These are phyloP conservation scores for Heliosperma pusillum DNA, from an alignment of 148 eudicot genomes.

Conservation along the genomic window DNA sequence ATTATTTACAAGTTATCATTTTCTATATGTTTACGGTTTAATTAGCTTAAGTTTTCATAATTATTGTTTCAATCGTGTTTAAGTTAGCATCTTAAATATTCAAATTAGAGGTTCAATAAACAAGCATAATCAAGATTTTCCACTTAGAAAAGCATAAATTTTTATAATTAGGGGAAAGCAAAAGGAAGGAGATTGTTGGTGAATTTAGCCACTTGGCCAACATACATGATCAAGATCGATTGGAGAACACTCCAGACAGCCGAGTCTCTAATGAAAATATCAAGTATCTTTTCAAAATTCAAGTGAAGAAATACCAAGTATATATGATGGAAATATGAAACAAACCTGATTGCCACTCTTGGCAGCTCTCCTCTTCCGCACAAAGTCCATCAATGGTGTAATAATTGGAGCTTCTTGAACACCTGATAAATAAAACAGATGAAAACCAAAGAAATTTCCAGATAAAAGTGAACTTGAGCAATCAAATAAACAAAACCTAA, in stretches of 20 bases:
- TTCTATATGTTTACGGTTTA: too few relatives aligned
- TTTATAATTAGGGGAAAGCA: background rate
- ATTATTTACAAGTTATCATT: too few relatives aligned
- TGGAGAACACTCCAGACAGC: background rate
- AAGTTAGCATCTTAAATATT: too few relatives aligned
- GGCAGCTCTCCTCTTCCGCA: slow-evolving; percentile 47
- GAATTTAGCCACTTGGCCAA: background rate
- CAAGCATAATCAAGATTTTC: background rate
- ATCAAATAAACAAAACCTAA: background rate
- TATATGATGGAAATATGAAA: background rate
- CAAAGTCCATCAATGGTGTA: slow-evolving; percentile 48
- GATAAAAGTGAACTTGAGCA: background rate
- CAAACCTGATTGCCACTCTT: slow-evolving; percentile 39
- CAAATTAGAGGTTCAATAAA: background rate
- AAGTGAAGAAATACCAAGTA: background rate
- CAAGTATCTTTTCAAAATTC: background rate
- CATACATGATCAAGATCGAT: background rate
- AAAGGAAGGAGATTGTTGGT: background rate
- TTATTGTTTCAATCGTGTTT: too few relatives aligned
- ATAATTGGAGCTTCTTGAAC: slow-evolving; percentile 36
- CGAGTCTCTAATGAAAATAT: background rate
- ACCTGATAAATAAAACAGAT: slow-evolving; percentile 21
- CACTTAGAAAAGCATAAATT: background rate
- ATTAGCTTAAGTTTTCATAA: too few relatives aligned
- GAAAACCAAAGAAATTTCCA: background rate